Evolutionary conservation across 306 rosid species (phyloP).

Genomic region (Hylodesmum podocarpum): DNA sequence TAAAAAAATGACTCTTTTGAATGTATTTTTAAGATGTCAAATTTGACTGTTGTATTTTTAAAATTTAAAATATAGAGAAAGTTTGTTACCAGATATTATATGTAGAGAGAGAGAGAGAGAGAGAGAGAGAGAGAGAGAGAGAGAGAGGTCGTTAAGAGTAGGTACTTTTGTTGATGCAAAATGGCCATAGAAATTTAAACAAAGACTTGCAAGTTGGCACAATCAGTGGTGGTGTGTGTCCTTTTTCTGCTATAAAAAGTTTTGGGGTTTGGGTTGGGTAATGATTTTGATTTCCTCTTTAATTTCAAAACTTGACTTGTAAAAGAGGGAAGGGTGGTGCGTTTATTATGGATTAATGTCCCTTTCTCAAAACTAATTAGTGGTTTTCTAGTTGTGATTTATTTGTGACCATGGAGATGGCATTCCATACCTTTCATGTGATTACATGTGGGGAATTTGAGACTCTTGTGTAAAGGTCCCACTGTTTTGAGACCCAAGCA

Average conservation of each 20-base stretch:
- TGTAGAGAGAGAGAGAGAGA: neutral
- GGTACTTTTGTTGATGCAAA: conserved; percentile 23
- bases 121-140: neutral
- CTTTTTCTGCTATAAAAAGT: conserved; percentile 32
- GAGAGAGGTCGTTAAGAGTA: neutral
- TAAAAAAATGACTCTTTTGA: neutral
- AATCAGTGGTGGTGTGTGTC: conserved; percentile 25
- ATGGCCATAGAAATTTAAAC: conserved; percentile 18
- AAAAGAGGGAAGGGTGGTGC: conserved; percentile 40
- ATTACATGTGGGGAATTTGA: conserved; percentile 66
- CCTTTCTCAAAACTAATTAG: conserved; percentile 15
- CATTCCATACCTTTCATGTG: conserved; percentile 71
- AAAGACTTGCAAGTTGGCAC: conserved; percentile 39
- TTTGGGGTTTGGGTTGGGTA: conserved; percentile 36
- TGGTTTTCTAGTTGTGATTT: conserved; percentile 22
- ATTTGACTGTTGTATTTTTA: neutral
- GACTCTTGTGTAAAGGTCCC: conserved; percentile 43
- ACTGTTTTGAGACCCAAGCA: conserved; percentile 41
- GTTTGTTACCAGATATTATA: neutral
- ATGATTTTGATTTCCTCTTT: conserved; percentile 37
- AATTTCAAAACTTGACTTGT: conserved; percentile 45
- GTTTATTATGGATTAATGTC: conserved; percentile 31
- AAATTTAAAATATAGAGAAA: neutral
- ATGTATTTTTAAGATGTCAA: neutral
- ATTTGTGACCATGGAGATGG: conserved; percentile 43